Conservation (phyloP, 2,329 filamentous ascomycete genomes). For the Helicocarpus griseus region DNA sequence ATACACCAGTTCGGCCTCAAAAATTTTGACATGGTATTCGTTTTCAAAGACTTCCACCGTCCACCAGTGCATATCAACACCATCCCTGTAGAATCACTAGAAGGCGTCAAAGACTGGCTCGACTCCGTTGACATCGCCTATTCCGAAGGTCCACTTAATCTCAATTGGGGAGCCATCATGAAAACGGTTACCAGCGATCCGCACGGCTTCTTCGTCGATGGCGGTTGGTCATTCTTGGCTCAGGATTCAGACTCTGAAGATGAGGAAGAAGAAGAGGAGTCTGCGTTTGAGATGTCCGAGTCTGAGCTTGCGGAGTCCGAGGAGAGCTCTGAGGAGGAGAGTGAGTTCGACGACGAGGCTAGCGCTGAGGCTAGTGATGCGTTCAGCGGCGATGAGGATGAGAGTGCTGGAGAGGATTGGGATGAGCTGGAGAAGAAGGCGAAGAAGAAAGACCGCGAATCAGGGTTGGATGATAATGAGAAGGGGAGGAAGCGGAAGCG, state of each 20-base stretch:
- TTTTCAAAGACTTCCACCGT: slow-evolving; percentile 96
- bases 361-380: slow-evolving; percentile 63
- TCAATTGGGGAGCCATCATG: slow-evolving; percentile 99
- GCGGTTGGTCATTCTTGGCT: slow-evolving; percentile 87
- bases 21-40: slow-evolving; percentile 97
- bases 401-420: slow-evolving; percentile 81
- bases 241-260: slow-evolving; percentile 67
- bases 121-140: slow-evolving; percentile 92
- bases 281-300: slow-evolving; percentile 82
- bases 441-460: slow-evolving; percentile 51
- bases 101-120: slow-evolving; percentile 95
- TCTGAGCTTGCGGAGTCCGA: slow-evolving; percentile 65
- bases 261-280: slow-evolving; percentile 74
- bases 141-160: slow-evolving; percentile 87
- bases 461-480: slow-evolving; percentile 45
- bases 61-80: slow-evolving; percentile 92
- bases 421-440: slow-evolving; percentile 88
- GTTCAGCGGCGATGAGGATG: slow-evolving; percentile 50
- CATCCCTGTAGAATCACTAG: slow-evolving; percentile 88
- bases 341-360: slow-evolving; percentile 88
- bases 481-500: slow-evolving; percentile 67
- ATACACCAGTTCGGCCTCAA: slow-evolving; percentile 73
- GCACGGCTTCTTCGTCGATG: slow-evolving; percentile 89
- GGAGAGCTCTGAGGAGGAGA: slow-evolving; percentile 77
- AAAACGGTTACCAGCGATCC: slow-evolving; percentile 94